phyloP scores from a whole-genome alignment of 1,139 yeast species.

The Martiniozyma asiatica region DNA sequence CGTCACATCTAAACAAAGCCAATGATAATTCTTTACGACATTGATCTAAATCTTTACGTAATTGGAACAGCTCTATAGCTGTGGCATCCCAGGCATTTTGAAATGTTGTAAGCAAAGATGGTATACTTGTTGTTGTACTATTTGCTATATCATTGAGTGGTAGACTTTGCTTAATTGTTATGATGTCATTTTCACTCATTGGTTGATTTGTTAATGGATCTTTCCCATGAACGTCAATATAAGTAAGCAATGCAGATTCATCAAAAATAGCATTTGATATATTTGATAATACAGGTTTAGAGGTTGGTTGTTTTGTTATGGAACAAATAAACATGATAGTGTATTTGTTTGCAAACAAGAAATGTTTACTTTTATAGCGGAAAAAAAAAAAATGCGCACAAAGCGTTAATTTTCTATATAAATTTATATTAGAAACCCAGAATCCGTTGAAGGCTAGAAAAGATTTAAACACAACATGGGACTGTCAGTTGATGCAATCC shows the following conservation, averaged over 20 bases:
- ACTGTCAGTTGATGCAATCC: no score
- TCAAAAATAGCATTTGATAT: conserved; percentile 68
- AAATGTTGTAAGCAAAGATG: conserved; percentile 58
- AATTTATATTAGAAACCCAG: no score
- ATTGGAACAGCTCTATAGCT: conserved; percentile 66
- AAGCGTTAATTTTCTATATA: no score
- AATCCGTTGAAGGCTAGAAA: conserved; percentile 8
- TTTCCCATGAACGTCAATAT: conserved; percentile 49
- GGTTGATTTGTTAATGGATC: conserved; percentile 72
- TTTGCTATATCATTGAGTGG: not conserved
- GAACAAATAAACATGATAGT: conserved; percentile 15
- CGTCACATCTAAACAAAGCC: conserved; percentile 77
- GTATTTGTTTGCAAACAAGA: not conserved
- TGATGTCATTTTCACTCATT: conserved; percentile 43
- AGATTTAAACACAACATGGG: conserved; percentile 5
- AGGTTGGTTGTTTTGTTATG: conserved; percentile 59
- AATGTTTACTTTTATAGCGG: not conserved
- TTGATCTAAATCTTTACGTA: conserved; percentile 57
- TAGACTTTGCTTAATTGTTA: conserved; percentile 12
- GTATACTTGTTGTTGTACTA: conserved; percentile 41
- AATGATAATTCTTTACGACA: conserved; percentile 65
- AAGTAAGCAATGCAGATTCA: conserved; percentile 43
- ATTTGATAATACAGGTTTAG: conserved; percentile 65
- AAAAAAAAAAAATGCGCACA: not conserved
- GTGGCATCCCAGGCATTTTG: conserved; percentile 89